Percentiles rank a stretch among this genome's conserved stretches.
Evolutionary conservation across 257 asterid species (phyloP).

Genomic region (Dorcoceras hygrometricum): DNA sequence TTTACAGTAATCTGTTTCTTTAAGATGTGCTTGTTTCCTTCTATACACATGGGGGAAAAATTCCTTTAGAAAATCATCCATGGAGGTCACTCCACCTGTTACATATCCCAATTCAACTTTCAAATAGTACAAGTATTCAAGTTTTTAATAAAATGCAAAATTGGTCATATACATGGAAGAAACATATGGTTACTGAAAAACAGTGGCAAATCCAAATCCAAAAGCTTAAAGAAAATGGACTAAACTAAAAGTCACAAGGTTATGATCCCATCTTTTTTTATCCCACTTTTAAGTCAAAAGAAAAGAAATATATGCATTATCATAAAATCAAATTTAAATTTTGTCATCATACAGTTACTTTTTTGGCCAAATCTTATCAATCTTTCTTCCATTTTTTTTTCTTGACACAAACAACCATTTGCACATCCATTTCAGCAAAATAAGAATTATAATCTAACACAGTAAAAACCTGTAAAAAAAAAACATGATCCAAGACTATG

Average conservation of each 20-base stretch:
- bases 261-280: too few species aligned
- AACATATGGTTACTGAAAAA: too few species aligned
- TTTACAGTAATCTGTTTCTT: slow-evolving; percentile 72
- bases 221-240: neutral
- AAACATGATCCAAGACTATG: neutral
- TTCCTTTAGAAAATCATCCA: slow-evolving; percentile 68
- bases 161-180: neutral
- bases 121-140: too few species aligned
- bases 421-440: too few species aligned
- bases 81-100: slow-evolving; percentile 80
- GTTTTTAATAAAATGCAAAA: neutral
- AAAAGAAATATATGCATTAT: too few species aligned
- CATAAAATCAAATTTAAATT: too few species aligned
- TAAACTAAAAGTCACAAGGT: neutral
- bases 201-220: too few species aligned
- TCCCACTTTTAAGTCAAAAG: too few species aligned
- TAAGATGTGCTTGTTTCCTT: slow-evolving; percentile 45
- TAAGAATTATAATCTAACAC: neutral
- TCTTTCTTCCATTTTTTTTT: too few species aligned
- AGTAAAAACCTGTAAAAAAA: neutral
- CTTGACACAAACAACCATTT: too few species aligned
- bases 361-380: too few species aligned
- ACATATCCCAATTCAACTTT: slow-evolving; percentile 2
- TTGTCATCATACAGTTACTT: too few species aligned
- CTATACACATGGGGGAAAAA: slow-evolving; percentile 64